Base-by-base conservation (phyloP, 768 basidiomycete genomes). In the Guyanaporus albipodus region DNA sequence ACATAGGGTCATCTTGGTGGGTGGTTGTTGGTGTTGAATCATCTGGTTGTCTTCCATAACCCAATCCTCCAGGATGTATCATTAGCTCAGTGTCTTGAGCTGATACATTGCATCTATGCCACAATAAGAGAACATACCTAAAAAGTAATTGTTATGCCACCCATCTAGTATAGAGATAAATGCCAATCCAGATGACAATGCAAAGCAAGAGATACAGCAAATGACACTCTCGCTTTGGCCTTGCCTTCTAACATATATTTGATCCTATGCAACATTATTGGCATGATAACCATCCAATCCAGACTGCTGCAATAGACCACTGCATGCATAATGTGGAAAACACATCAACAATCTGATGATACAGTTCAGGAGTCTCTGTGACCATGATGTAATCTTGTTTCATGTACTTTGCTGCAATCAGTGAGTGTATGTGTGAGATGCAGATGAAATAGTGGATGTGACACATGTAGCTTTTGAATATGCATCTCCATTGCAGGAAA, bases 401-500 rank as follows among this genome's bases (percentile, higher is more conserved):
- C 8, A 85, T 80, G 64, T 97, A 94, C 86, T 93, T 12, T 15
- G 27, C 27, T n/a, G 6, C 4, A 6, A n/a, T 23, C 14, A 15
- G 28, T 17, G 17, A 26, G 15, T 14, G 28, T 11, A 5, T 10
- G 14, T 14, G 28, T 29, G 12, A 2, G 6, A 2, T 6, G 14
- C 28, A 31, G 31, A 31, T 15, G 15, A 3, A 15, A 31, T 4
- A 4, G 23, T 0, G 19, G 23, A 9, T n/a, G 5, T n/a, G 12
- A 28, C 27, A 12, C 19, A 15, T 6, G 1, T 19, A 48, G 17
- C 76, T 96, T 96, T 50, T 76, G 77, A 48, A 98, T 83, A 60
- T 98, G 93, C 4, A 83, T 79, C 8, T 92, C 87, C 0, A 91
- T 97, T 2, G 91, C 91, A 14, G 95, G 95, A 52, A 77, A 87